A percentile compares a stretch with the other conserved stretches of the same genome.
These are phyloP conservation scores for Pseudonectria buxi DNA, from an alignment of 2,329 filamentous ascomycete genomes.

Conservation along the genomic window DNA sequence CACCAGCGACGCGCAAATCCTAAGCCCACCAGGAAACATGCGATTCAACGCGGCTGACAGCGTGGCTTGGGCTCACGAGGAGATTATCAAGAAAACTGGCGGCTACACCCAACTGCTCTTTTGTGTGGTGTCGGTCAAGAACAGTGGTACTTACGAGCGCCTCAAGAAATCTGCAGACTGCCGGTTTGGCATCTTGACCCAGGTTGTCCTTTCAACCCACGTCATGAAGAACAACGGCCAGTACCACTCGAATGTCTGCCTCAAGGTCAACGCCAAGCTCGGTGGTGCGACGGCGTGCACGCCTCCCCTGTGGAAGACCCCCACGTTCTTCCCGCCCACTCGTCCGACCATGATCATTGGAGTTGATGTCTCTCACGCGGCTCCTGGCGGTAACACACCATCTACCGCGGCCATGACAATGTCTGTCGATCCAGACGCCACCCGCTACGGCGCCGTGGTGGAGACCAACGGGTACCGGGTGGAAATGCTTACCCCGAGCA, in stretches of 20 bases:
- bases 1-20: constrained; percentile 26
- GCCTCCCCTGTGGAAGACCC: constrained; percentile 26
- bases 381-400: constrained; percentile 57
- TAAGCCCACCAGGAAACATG: constrained; percentile 25
- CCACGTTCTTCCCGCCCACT: constrained; percentile 30
- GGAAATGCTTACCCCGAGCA: constrained; percentile 68
- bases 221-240: constrained; percentile 66
- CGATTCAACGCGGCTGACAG: constrained; percentile 42
- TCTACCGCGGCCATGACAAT: constrained; percentile 87
- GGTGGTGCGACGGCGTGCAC: constrained; percentile 66
- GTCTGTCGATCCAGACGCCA: constrained; percentile 63
- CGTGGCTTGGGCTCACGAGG: constrained; percentile 35
- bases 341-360: constrained; percentile 77
- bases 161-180: constrained; percentile 89
- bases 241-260: constrained; percentile 87
- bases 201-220: constrained; percentile 68
- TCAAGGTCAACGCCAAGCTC: constrained; percentile 97
- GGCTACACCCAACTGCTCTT: constrained; percentile 68
- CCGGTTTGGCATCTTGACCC: constrained; percentile 74
- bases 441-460: constrained; percentile 70
- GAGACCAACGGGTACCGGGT: constrained; percentile 77
- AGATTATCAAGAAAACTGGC: constrained; percentile 48
- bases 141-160: constrained; percentile 66
- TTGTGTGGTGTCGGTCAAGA: constrained; percentile 67
- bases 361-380: constrained; percentile 80